A percentile compares a stretch with the other conserved stretches of the same genome.
phyloP scores from a whole-genome alignment of 108 stramenopile species.

The Nitzschia putrida region DNA sequence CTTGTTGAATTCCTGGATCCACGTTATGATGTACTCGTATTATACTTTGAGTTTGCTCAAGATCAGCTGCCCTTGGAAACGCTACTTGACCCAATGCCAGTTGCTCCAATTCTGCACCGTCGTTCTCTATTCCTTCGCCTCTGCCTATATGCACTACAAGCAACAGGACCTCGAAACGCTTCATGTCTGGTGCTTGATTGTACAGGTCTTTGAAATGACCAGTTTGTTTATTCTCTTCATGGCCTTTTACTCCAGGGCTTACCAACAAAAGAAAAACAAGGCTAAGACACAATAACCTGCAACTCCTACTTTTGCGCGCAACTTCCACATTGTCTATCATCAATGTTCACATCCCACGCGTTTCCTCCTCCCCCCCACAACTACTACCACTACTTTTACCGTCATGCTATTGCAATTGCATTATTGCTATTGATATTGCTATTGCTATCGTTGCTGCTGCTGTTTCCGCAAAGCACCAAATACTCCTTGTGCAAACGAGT shows the following conservation, averaged over 20 bases:
- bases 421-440: no score
- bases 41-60: constrained; percentile 84
- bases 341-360: no score
- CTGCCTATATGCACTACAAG: constrained; percentile 32
- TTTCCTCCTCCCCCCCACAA: no score
- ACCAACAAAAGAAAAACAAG: constrained; percentile 55
- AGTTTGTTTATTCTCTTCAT: constrained; percentile 83
- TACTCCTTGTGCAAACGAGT: constrained; percentile 48
- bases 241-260: constrained; percentile 75
- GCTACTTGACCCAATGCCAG: constrained; percentile 90
- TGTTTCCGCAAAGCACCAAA: constrained; percentile 7
- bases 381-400: no score
- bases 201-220: constrained; percentile 86
- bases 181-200: constrained; percentile 52
- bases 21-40: constrained; percentile 99
- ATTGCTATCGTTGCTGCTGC: no score
- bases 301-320: no score
- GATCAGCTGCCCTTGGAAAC: constrained; percentile 88
- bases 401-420: no score
- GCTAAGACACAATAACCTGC: no score
- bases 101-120: constrained; percentile 96
- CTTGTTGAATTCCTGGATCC: constrained; percentile 94
- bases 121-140: constrained; percentile 64
- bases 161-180: constrained; percentile 39
- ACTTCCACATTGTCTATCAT: no score